A percentile compares a stretch with the other conserved stretches of the same genome.
Evolutionary conservation across 2,329 filamentous ascomycete genomes (phyloP).

Genomic region (Talaromyces amestolkiae): DNA sequence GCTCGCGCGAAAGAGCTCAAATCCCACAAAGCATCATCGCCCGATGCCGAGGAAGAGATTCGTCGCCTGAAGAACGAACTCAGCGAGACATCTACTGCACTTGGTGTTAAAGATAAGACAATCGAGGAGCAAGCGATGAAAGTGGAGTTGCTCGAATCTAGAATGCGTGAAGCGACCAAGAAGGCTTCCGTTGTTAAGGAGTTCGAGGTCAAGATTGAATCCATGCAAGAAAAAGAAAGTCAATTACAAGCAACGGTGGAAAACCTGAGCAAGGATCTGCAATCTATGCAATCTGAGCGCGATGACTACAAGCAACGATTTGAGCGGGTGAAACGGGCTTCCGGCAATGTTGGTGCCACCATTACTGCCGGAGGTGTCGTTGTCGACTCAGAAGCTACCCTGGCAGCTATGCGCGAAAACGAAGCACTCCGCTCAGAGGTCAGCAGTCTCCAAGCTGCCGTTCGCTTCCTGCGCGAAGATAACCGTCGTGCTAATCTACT

Average conservation of each 20-base stretch:
- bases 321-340: constrained; percentile 43
- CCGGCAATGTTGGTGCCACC: constrained; percentile 37
- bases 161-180: constrained; percentile 78
- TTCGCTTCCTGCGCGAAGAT: constrained; percentile 47
- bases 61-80: constrained; percentile 76
- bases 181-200: constrained; percentile 59
- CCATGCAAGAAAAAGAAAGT: constrained; percentile 34
- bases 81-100: constrained; percentile 68
- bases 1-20: constrained; percentile 77
- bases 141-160: constrained; percentile 85
- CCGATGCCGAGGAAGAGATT: constrained; percentile 83
- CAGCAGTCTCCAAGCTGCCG: constrained; percentile 44
- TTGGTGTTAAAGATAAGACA: constrained; percentile 73
- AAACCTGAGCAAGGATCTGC: constrained; percentile 38
- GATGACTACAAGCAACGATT: constrained; percentile 43
- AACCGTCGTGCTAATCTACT: constrained; percentile 42
- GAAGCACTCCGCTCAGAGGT: constrained; percentile 45
- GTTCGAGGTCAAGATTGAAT: constrained; percentile 42
- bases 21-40: constrained; percentile 73
- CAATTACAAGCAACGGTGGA: constrained; percentile 35
- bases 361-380: constrained; percentile 38
- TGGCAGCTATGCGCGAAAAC: constrained; percentile 45
- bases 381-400: constrained; percentile 38
- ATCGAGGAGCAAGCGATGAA: constrained; percentile 85
- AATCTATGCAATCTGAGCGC: constrained; percentile 38